A percentile compares a stretch with the other conserved stretches of the same genome.
phyloP scores from a whole-genome alignment of 352 stramenopile species.

The Phytopythium helicoides region DNA sequence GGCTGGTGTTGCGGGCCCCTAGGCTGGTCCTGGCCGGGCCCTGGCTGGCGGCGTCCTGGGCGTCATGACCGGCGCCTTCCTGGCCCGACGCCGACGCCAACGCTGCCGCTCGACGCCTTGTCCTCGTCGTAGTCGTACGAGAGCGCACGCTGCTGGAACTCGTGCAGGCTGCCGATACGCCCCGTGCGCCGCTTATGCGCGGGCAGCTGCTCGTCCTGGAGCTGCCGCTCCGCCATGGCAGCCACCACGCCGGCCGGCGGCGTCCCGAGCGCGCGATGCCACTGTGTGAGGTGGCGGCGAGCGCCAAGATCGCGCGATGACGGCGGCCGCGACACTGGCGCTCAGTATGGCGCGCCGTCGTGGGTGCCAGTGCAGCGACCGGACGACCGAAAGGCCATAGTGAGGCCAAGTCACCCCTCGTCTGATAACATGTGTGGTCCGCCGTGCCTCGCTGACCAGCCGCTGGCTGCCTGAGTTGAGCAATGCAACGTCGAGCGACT shows the following conservation, averaged over 20 bases:
- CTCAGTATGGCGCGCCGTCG: too few relatives aligned
- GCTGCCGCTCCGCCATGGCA: constrained; percentile 3
- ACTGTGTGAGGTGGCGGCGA: too few relatives aligned
- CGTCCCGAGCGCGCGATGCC: not conserved
- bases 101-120: not conserved
- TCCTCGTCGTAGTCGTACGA: constrained; percentile 39
- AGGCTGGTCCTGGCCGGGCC: too few relatives aligned
- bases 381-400: not conserved
- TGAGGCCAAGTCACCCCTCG: constrained; percentile 3
- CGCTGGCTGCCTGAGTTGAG: too few relatives aligned
- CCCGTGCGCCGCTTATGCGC: constrained; percentile 65
- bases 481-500: too few relatives aligned
- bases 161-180: constrained; percentile 72
- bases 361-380: constrained; percentile 1
- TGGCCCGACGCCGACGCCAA: too few relatives aligned
- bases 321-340: too few relatives aligned
- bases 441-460: too few relatives aligned
- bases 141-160: constrained; percentile 80
- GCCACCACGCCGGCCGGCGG: constrained; percentile 1
- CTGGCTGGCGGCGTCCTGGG: too few relatives aligned
- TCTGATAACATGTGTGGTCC: not conserved
- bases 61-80: too few relatives aligned
- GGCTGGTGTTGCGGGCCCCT: too few relatives aligned
- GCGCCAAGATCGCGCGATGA: too few relatives aligned
- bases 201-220: constrained; percentile 45